A percentile compares a stretch with the other conserved stretches of the same genome.
Evolutionary conservation across 2,329 filamentous ascomycete species (phyloP).

Genomic region (Emergomyces africanus): DNA sequence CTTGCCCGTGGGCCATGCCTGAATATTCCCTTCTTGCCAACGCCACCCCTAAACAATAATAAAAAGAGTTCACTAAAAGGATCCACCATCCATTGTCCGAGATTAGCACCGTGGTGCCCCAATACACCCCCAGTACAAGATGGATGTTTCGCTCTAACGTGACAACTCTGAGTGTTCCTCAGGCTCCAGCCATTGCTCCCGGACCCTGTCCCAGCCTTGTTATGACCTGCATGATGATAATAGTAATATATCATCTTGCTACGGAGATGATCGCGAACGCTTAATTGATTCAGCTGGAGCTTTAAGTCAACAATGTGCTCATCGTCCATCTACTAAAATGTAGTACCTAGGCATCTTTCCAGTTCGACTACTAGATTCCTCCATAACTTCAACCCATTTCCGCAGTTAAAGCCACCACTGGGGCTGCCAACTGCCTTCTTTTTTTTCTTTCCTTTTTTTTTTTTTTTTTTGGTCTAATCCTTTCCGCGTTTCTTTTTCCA

Average conservation of each 20-base stretch:
- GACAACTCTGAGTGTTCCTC: not conserved
- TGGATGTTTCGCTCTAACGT: not conserved
- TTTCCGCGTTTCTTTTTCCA: not conserved
- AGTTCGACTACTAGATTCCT: not conserved
- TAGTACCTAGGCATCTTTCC: not conserved
- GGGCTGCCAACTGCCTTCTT: not conserved
- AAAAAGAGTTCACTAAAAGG: not conserved
- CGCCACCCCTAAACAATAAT: not conserved
- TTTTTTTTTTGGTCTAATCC: not conserved
- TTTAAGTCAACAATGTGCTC: not conserved
- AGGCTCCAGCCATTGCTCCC: constrained; percentile 1
- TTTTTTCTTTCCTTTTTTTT: not conserved
- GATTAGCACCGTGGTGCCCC: not conserved
- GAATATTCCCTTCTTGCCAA: not conserved
- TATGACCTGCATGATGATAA: constrained; percentile 5
- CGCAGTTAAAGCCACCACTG: not conserved
- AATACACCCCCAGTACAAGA: not conserved
- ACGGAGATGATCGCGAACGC: constrained; percentile 4
- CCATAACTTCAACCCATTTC: not conserved
- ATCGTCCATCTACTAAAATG: not conserved
- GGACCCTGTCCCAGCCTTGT: constrained; percentile 1
- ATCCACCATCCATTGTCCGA: constrained; percentile 2
- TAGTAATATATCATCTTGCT: constrained; percentile 2
- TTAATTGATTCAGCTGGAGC: constrained; percentile 2
- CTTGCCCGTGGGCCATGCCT: not conserved